phyloP scores from a whole-genome alignment of 148 eudicot genomes.

The Vaccinium darrowii region DNA sequence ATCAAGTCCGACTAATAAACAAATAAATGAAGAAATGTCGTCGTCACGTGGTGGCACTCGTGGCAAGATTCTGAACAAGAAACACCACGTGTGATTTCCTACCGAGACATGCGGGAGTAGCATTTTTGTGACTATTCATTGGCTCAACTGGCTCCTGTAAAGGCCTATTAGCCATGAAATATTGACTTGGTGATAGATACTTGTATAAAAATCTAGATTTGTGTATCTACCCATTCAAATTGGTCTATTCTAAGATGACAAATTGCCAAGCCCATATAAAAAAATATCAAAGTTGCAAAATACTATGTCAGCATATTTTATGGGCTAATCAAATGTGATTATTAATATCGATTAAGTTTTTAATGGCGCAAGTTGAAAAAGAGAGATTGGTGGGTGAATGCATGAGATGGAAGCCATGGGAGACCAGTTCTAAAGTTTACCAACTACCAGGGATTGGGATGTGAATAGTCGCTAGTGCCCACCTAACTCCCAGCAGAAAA shows the following conservation, averaged over 20 bases:
- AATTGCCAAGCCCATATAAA: not conserved
- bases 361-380: not conserved
- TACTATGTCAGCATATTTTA: not conserved
- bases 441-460: not conserved
- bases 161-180: too few species aligned
- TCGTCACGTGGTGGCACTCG: too few species aligned
- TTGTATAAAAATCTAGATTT: not conserved
- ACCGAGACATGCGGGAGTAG: too few species aligned
- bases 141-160: not conserved
- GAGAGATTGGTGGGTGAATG: not conserved
- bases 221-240: not conserved
- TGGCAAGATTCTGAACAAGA: too few species aligned
- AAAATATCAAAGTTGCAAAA: not conserved
- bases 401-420: not conserved
- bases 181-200: too few species aligned
- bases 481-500: not conserved
- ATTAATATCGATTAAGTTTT: too few species aligned
- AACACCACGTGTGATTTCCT: too few species aligned
- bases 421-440: constrained; percentile 8
- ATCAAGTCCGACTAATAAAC: not conserved
- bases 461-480: not conserved
- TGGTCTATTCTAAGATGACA: not conserved
- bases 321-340: not conserved
- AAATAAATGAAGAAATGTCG: not conserved
- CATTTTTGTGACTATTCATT: not conserved